Conservation (phyloP, 192 early-diverging fungal species). For the Gonapodya prolifera region DNA sequence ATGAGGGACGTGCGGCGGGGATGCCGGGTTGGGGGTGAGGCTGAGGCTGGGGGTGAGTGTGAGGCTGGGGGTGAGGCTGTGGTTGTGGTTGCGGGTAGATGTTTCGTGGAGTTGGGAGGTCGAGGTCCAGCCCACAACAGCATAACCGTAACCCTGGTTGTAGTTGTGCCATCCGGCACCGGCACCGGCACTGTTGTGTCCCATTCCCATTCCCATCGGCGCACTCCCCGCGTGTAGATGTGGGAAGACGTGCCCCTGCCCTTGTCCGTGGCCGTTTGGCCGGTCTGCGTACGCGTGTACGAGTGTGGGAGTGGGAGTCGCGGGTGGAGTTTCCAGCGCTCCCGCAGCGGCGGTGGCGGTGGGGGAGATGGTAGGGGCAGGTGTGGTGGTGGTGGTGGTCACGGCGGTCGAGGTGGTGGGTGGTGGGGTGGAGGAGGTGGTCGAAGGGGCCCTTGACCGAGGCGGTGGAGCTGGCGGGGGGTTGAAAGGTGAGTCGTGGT, state of each 20-base stretch:
- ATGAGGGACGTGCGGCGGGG: not conserved
- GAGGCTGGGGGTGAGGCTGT: not conserved
- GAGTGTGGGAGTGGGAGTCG: slow-evolving; percentile 58
- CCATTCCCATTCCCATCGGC: too few relatives aligned
- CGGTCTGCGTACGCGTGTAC: too few relatives aligned
- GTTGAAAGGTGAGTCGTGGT: not conserved
- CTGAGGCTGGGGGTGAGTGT: not conserved
- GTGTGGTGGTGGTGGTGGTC: slow-evolving; percentile 56
- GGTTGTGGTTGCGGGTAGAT: too few relatives aligned
- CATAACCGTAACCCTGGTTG: too few relatives aligned
- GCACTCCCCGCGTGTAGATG: too few relatives aligned
- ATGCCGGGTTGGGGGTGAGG: not conserved
- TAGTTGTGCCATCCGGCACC: too few relatives aligned
- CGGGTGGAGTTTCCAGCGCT: slow-evolving; percentile 91
- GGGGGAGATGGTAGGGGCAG: slow-evolving; percentile 80
- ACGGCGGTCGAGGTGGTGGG: slow-evolving; percentile 27
- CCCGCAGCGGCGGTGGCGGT: too few relatives aligned
- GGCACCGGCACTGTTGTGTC: too few relatives aligned
- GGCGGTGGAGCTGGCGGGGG: not conserved
- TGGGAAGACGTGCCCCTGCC: too few relatives aligned
- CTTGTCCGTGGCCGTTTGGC: too few relatives aligned
- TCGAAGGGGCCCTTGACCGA: not conserved
- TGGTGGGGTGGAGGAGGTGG: not conserved
- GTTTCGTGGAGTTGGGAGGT: too few relatives aligned
- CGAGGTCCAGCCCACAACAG: too few relatives aligned